A percentile compares a stretch with the other conserved stretches of the same genome.
phyloP scores from a whole-genome alignment of 768 basidiomycete genomes.

The Ramaria rubella region DNA sequence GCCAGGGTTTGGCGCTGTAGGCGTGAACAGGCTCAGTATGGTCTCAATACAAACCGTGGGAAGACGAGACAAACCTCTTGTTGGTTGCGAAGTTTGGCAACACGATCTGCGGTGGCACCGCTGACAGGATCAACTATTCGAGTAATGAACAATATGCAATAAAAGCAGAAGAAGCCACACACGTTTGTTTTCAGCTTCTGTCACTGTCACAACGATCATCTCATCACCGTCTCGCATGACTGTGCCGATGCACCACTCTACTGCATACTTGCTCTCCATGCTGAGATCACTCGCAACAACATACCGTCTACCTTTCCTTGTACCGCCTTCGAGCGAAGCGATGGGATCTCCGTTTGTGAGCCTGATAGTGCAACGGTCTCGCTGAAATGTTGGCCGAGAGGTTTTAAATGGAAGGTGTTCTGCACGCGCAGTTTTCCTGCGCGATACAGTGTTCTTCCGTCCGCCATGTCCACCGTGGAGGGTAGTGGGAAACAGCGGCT shows the following conservation, averaged over 20 bases:
- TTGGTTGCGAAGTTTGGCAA: slow-evolving; percentile 77
- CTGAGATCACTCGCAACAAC: slow-evolving; percentile 92
- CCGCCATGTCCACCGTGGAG: slow-evolving; percentile 42
- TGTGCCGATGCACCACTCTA: slow-evolving; percentile 98
- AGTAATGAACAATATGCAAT: slow-evolving; percentile 5
- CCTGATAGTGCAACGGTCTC: slow-evolving; percentile 88
- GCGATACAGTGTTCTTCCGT: slow-evolving; percentile 26
- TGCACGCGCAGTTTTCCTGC: slow-evolving; percentile 54
- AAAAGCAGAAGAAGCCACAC: slow-evolving; percentile 19
- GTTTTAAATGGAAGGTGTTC: slow-evolving; percentile 63
- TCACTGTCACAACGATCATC: slow-evolving; percentile 82
- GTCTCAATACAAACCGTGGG: neutral
- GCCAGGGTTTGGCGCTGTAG: slow-evolving; percentile 79
- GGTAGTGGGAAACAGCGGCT: slow-evolving; percentile 75
- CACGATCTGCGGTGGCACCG: slow-evolving; percentile 67
- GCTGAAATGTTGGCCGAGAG: slow-evolving; percentile 76
- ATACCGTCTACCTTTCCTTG: slow-evolving; percentile 61
- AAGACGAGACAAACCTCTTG: slow-evolving; percentile 61
- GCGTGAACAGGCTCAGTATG: slow-evolving; percentile 3
- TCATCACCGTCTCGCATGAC: slow-evolving; percentile 94
- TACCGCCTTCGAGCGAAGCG: slow-evolving; percentile 39
- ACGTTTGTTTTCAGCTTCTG: slow-evolving; percentile 91
- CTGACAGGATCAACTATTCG: slow-evolving; percentile 56
- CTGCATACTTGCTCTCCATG: slow-evolving; percentile 89
- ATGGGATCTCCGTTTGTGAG: slow-evolving; percentile 80